Percentiles rank a stretch among this genome's conserved stretches.
These are phyloP conservation scores for Tulasnella sp. DNA, from an alignment of 768 basidiomycete species.

Conservation along the genomic window DNA sequence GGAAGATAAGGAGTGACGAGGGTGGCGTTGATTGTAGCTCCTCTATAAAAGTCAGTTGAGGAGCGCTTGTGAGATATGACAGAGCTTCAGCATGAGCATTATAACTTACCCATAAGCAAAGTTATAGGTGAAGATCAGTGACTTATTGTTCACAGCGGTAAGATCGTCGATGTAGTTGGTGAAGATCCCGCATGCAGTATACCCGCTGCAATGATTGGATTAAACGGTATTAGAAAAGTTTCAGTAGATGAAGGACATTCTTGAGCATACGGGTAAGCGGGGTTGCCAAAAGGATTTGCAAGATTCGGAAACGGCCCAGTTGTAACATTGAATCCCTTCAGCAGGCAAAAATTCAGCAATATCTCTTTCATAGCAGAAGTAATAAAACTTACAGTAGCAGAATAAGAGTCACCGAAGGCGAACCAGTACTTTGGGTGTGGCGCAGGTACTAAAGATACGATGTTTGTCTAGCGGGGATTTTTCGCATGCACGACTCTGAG, in stretches of 20 bases:
- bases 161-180: constrained; percentile 21
- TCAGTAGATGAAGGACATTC: background rate
- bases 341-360: too few species aligned
- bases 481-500: too few species aligned
- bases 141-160: constrained; percentile 43
- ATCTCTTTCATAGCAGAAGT: too few species aligned
- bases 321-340: too few species aligned
- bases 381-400: constrained; percentile 35
- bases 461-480: too few species aligned
- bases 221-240: background rate
- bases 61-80: constrained; percentile 31
- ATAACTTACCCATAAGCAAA: constrained; percentile 53
- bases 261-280: background rate
- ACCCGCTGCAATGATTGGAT: background rate
- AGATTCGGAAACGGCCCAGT: background rate
- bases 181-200: constrained; percentile 7
- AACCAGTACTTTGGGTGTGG: background rate
- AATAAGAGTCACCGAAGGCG: constrained; percentile 42
- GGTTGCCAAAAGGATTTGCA: background rate
- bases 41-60: background rate
- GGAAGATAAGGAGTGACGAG: constrained; percentile 12
- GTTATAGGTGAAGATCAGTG: constrained; percentile 49
- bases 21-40: constrained; percentile 13
- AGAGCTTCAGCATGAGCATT: constrained; percentile 39
- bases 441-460: too few species aligned